Evolutionary conservation across 305 asterid genomes (phyloP).

Genomic region (Solanum hybrid): DNA sequence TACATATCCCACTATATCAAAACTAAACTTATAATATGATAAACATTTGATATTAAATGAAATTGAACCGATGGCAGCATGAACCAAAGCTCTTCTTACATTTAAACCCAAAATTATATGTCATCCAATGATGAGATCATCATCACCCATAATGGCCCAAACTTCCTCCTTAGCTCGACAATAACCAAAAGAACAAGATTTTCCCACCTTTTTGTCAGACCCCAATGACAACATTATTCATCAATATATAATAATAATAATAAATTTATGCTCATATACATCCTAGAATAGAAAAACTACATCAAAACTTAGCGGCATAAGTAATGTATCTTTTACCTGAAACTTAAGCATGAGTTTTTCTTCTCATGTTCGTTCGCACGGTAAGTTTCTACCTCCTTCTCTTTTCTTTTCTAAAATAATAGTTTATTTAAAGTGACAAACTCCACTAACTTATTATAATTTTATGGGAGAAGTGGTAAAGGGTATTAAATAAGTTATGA

Average conservation of each 20-base stretch:
- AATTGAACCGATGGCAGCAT: background rate
- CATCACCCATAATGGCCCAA: background rate
- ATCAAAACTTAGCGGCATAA: background rate
- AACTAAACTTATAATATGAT: background rate
- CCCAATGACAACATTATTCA: background rate
- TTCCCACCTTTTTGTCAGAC: background rate
- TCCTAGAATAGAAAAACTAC: background rate
- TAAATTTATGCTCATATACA: background rate
- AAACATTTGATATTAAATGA: background rate
- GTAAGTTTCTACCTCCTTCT: background rate
- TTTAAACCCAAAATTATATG: background rate
- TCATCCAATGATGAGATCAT: background rate
- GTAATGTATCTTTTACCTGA: background rate
- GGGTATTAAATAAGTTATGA: too few relatives aligned
- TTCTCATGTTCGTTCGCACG: too few relatives aligned
- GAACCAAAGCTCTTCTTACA: background rate
- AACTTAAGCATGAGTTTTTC: too few relatives aligned
- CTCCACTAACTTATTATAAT: background rate
- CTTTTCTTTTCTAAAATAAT: too few relatives aligned
- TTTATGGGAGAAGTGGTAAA: background rate
- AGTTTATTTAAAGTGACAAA: background rate
- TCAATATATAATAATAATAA: background rate
- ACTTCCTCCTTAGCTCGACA: background rate
- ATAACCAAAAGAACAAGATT: too few relatives aligned
- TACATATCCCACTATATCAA: background rate